Percentiles rank a stretch among this genome's conserved stretches.
phyloP scores from a whole-genome alignment of 441 rosid species.

The Eutrema salsugineum region DNA sequence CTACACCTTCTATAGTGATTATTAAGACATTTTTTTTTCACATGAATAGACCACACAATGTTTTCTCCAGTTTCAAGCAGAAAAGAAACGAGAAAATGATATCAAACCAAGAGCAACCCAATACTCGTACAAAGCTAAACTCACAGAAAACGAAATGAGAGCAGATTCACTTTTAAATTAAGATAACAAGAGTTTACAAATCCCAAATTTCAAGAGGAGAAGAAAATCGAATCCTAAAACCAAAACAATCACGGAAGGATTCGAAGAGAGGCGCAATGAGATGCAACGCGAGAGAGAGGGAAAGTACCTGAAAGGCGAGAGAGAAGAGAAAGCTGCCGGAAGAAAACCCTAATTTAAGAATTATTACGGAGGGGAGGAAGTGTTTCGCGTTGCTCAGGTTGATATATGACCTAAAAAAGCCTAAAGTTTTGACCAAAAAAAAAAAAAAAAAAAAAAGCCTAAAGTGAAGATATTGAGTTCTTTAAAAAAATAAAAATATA shows the following conservation, averaged over 20 bases:
- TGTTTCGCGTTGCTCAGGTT: constrained; percentile 17
- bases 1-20: constrained; percentile 1
- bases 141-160: background rate
- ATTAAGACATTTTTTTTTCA: background rate
- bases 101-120: background rate
- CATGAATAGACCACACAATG: background rate
- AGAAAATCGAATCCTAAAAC: background rate
- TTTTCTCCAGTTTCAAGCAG: background rate
- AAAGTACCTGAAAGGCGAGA: constrained; percentile 17
- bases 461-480: too few relatives aligned
- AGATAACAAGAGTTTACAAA: background rate
- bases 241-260: background rate
- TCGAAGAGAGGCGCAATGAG: constrained; percentile 2
- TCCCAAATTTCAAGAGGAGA: background rate
- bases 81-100: background rate
- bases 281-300: background rate
- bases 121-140: background rate
- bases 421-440: too few relatives aligned
- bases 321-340: background rate
- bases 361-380: background rate
- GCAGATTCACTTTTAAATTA: background rate
- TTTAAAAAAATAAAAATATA: too few relatives aligned
- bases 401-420: background rate
- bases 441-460: too few relatives aligned
- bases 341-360: constrained; percentile 28